Evolutionary conservation across 176 grass and related monocot genomes (phyloP), one percentile per base, ranked within the genome.

Genomic region (Rhynchospora breviuscula): DNA sequence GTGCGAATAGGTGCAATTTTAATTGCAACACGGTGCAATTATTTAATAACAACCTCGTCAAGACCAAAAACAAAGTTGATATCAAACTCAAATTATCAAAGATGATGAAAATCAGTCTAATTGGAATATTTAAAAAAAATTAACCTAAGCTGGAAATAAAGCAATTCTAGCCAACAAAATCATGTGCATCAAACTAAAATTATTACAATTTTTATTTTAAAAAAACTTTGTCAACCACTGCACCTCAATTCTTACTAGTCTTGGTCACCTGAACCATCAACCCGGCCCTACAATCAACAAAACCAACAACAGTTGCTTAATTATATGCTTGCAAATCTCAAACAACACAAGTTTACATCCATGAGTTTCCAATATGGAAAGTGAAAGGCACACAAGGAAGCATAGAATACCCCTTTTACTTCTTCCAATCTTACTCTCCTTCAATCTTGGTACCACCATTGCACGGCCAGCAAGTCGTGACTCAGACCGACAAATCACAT

Each of bases 401-500:
- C 23, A 43, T 31, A 0, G 48, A 8, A 7, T 45, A 51, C 56
- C 57, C 47, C 79, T 44, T 56, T 53, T 84, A 67, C 81, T 90
- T 56, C 79, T 98, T 68, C 72, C 83, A 7, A 62, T 91, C 62
- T 62, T 90, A 0, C 53, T 78, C 79, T 25, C 66, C 58, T 85
- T 68, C 19, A 67, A 51, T 10, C 63, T 46, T 85, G 44, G 47
- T 46, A 89, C 66, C 6, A 35, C 82, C 11, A 64, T 67, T 79
- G 59, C 70, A 45, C 75, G 81, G 43, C 82, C 59, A 60, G 63
- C 84, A 80, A 56, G n/a, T 12, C 85, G 64, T 52, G 62, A n/a
- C 13, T 51, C 84, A 63, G 82, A 79, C 61, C 89, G 86, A 73
- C 91, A 70, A 11, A 89, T 98, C 22, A 93, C 88, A 6, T 86